Percentiles rank a stretch among this genome's conserved stretches.
Conservation (phyloP, 2,329 filamentous ascomycete genomes). For the Cladosporium sp. region DNA sequence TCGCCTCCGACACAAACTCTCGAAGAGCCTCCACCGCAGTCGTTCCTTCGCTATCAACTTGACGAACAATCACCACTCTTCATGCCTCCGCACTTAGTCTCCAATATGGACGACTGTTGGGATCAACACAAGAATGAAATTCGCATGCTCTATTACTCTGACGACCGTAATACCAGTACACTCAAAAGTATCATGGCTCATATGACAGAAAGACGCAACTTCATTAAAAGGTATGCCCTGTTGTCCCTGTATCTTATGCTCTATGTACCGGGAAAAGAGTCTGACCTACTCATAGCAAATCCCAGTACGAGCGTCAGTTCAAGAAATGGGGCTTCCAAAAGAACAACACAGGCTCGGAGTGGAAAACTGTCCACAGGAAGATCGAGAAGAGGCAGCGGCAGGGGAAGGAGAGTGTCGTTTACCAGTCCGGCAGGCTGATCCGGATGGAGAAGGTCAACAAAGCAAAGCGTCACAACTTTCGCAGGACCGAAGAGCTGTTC, state of each 20-base stretch:
- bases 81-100: neutral
- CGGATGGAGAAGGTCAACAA: neutral
- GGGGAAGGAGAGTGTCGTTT: neutral
- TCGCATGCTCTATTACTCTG: neutral
- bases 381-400: neutral
- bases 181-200: neutral
- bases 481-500: neutral
- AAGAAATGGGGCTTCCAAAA: neutral
- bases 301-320: conserved; percentile 1
- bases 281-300: neutral
- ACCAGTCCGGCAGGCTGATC: neutral
- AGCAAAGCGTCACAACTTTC: neutral
- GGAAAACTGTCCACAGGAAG: neutral
- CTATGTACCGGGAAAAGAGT: neutral
- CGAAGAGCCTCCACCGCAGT: neutral
- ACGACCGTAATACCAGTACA: neutral
- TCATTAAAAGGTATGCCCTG: neutral
- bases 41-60: neutral
- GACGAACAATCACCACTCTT: no score
- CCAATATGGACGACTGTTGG: neutral
- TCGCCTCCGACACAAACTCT: neutral
- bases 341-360: neutral
- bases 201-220: neutral
- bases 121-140: neutral
- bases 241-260: neutral